phyloP scores from a whole-genome alignment of 2,329 filamentous ascomycete species.

The Davidsoniella neocaledoniae region DNA sequence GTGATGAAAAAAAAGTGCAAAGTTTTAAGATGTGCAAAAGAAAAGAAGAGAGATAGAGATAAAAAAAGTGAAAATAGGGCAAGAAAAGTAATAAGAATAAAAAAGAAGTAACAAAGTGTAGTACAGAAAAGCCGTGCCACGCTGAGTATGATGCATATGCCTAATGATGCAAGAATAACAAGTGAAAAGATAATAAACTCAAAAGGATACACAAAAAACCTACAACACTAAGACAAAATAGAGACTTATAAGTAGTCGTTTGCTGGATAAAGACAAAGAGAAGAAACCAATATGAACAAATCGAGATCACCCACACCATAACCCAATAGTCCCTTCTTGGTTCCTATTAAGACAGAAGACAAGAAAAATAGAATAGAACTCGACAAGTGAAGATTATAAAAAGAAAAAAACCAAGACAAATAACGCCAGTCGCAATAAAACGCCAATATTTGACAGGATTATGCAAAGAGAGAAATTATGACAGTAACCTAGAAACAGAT shows the following conservation, averaged over 20 bases:
- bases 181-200: background rate
- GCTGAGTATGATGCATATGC: no score
- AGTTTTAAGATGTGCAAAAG: background rate
- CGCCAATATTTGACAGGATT: background rate
- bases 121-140: no score
- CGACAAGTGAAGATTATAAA: background rate
- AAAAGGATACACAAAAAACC: no score
- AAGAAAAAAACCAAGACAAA: background rate
- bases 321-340: no score
- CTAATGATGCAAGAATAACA: no score
- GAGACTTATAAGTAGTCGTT: no score
- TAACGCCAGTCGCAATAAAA: background rate
- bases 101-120: background rate
- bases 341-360: background rate
- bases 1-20: background rate
- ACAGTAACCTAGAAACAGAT: no score
- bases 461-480: conserved; percentile 16
- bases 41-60: background rate
- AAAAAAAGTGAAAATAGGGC: conserved; percentile 7
- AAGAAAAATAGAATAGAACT: background rate
- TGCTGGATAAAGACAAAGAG: no score
- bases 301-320: no score
- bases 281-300: no score
- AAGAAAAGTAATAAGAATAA: background rate
- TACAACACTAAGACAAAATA: no score